phyloP scores from a whole-genome alignment of 257 asterid genomes.

The Mentha longifolia region DNA sequence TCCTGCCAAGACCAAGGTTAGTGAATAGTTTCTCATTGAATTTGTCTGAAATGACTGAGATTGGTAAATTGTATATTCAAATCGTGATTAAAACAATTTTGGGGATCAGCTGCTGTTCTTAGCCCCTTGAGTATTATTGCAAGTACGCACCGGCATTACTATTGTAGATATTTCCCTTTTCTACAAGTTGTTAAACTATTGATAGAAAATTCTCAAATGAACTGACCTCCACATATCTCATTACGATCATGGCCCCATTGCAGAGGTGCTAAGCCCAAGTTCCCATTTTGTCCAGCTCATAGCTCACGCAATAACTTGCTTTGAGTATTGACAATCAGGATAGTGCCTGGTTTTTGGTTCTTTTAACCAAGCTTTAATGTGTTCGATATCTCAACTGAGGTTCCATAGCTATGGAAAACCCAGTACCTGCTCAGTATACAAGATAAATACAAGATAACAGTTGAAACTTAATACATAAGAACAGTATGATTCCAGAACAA shows the following conservation, averaged over 20 bases:
- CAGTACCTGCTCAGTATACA: not conserved
- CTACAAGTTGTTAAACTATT: slow-evolving; percentile 11
- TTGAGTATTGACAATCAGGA: not conserved
- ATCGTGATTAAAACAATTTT: not conserved
- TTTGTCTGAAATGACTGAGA: slow-evolving; percentile 21
- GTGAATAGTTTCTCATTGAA: slow-evolving; percentile 23
- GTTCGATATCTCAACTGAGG: not conserved
- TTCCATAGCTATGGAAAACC: not conserved
- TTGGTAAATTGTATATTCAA: slow-evolving; percentile 1
- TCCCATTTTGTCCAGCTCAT: not conserved
- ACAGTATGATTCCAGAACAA: not conserved
- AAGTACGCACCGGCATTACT: not conserved
- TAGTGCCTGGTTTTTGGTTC: not conserved
- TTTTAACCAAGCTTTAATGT: not conserved
- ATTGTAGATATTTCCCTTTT: slow-evolving; percentile 10
- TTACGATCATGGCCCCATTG: not conserved
- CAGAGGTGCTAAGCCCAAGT: not conserved
- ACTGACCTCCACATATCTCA: not conserved
- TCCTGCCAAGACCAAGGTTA: slow-evolving; percentile 57
- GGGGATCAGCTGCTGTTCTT: not conserved
- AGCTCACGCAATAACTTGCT: not conserved
- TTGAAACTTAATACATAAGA: not conserved
- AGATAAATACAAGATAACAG: not conserved
- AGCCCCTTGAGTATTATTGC: not conserved
- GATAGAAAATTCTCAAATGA: no score